These are phyloP conservation scores for Sporisorium sorghi DNA, from an alignment of 1,284 basidiomycete species.

Conservation along the genomic window DNA sequence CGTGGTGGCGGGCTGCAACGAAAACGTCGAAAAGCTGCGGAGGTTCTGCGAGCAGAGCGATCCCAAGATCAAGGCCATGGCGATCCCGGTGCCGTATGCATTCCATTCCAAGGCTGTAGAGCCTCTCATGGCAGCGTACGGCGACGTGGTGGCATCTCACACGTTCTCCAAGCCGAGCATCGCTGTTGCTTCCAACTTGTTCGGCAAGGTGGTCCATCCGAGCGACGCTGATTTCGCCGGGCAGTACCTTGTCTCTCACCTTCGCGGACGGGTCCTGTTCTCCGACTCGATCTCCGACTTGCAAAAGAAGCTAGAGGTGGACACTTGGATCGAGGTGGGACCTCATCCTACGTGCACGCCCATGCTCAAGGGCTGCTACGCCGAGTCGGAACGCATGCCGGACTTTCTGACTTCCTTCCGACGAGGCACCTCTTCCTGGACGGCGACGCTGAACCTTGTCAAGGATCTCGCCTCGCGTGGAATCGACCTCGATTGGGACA, in stretches of 20 bases:
- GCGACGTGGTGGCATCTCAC: conserved; percentile 6
- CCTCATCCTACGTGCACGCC: conserved; percentile 50
- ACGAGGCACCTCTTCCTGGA: conserved; percentile 41
- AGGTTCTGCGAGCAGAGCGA: conserved; percentile 24
- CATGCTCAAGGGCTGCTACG: conserved; percentile 48
- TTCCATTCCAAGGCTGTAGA: conserved; percentile 50
- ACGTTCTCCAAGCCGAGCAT: conserved; percentile 23
- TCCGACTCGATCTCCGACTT: conserved; percentile 31
- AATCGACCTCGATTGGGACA: conserved; percentile 30
- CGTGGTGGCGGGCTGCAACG: conserved; percentile 42
- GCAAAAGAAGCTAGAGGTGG: conserved; percentile 12
- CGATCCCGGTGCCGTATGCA: conserved; percentile 50
- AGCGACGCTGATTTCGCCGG: conserved; percentile 8
- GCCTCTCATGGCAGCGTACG: conserved; percentile 25
- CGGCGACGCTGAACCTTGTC: conserved; percentile 23
- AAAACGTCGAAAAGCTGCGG: conserved; percentile 27
- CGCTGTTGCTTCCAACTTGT: conserved; percentile 37
- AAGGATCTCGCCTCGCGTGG: conserved; percentile 33
- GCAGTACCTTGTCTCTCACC: conserved; percentile 34
- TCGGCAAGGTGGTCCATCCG: conserved; percentile 19
- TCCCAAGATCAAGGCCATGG: conserved; percentile 45
- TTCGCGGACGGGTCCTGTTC: conserved; percentile 43
- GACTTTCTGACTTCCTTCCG: conserved; percentile 38
- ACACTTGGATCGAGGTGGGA: conserved; percentile 47
- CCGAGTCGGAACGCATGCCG: conserved; percentile 12